Evolutionary conservation across 495 filamentous ascomycete genomes (phyloP).

Genomic region (Xylaria sp.): DNA sequence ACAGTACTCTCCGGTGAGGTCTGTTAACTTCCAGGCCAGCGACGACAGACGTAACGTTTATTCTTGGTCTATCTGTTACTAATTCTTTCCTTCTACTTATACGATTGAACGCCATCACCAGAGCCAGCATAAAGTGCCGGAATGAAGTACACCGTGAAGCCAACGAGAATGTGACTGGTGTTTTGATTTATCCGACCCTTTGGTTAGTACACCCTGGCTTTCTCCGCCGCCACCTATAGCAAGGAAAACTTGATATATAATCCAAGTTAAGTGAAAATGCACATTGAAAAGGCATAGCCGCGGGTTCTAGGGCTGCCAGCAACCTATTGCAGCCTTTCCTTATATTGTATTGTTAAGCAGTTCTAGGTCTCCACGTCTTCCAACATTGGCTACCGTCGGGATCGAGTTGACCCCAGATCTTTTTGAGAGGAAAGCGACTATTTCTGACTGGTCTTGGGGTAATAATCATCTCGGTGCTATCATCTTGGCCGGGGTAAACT

Average conservation of each 20-base stretch:
- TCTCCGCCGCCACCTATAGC: neutral
- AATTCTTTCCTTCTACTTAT: neutral
- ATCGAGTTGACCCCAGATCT: neutral
- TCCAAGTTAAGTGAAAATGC: neutral
- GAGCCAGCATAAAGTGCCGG: neutral
- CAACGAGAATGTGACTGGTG: neutral
- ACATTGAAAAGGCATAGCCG: neutral
- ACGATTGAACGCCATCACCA: neutral
- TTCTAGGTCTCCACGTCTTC: neutral
- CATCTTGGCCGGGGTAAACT: neutral
- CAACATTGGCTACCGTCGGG: neutral
- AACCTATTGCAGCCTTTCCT: neutral
- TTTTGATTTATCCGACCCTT: conserved; percentile 5
- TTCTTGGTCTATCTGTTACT: conserved; percentile 3
- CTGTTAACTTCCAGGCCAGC: neutral
- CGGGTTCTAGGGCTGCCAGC: neutral
- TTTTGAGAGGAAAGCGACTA: neutral
- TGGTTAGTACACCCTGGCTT: neutral
- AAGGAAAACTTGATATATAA: neutral
- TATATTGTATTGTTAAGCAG: conserved; percentile 12
- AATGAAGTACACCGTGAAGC: conserved; percentile 1
- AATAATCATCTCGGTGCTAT: neutral
- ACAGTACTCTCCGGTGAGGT: conserved; percentile 18
- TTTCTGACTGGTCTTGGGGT: neutral
- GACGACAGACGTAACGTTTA: conserved; percentile 20